Base-by-base conservation (phyloP, 306 rosid genomes). In the Purshia tridentata region DNA sequence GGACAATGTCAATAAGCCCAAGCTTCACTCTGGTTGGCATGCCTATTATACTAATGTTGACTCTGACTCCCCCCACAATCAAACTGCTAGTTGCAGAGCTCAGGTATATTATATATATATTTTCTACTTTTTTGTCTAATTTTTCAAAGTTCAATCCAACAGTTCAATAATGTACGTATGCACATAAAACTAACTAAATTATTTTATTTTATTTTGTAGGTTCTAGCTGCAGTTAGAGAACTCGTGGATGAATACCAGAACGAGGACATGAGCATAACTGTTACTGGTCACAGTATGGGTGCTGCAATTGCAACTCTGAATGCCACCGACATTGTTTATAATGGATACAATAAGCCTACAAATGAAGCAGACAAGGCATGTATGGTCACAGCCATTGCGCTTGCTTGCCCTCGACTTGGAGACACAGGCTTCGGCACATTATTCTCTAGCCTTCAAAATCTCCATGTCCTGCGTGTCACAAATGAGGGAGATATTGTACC, bases 221-320 rank as follows among this genome's bases (percentile, higher is more conserved):
- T 29, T 57, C 39, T 71, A 23, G 23, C 54, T 8, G 46, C 66
- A 5, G 18, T 71, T 8, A 56, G 20, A 57, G 45, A 57, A 4
- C 8, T 56, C 4, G 41, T 77, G 8, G 14, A 53, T 0, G 22
- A 42, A 70, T 69, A 69, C 70, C 56, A 50, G 46, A 44, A 14
- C 1, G 81, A 69, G 9, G 56, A 61, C 37, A 18, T 77, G 7
- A 77, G 76, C 47, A 69, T 66, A 46, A 66, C 71, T 4, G 22
- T 66, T 12, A 22, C 13, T 7, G 71, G 56, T n/a, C 45, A 67
- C 40, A 69, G 76, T 70, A 69, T 70, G 81, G 76, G 76, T 1
- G 81, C 65, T 52, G 76, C 71, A 16, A 11, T 77, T 1, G 76
- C 57, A 13, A 42, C 69, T 37, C 10, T 61, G 35, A 69, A 69